Evolutionary conservation across 164 flowering plant species (phyloP).

Genomic region (Saururus chinensis): DNA sequence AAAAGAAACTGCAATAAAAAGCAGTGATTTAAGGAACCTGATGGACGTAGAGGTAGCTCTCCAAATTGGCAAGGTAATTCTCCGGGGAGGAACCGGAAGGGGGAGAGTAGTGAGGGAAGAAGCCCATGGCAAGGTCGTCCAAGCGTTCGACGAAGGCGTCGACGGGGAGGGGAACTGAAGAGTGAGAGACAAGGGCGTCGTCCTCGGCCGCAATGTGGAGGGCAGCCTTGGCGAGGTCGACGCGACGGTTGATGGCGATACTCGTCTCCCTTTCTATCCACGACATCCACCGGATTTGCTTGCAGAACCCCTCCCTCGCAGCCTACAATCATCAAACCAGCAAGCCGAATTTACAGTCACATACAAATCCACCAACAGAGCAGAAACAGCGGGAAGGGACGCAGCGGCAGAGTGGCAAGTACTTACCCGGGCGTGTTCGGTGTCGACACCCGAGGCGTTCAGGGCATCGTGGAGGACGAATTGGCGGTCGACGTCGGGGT

Average conservation of each 20-base stretch:
- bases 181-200: conserved; percentile 69
- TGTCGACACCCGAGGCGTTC: conserved; percentile 42
- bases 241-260: conserved; percentile 49
- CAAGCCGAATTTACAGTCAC: neutral
- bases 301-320: conserved; percentile 52
- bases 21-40: conserved; percentile 30
- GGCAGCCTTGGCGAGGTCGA: conserved; percentile 63
- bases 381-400: neutral
- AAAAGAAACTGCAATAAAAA: no score
- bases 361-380: neutral
- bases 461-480: conserved; percentile 61
- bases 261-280: conserved; percentile 69
- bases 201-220: conserved; percentile 76
- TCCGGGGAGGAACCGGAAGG: conserved; percentile 44
- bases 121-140: conserved; percentile 61
- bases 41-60: conserved; percentile 45
- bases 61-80: conserved; percentile 39
- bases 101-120: conserved; percentile 40
- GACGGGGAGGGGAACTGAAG: conserved; percentile 77
- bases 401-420: neutral
- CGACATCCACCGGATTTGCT: conserved; percentile 35
- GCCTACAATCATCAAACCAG: conserved; percentile 19
- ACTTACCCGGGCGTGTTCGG: conserved; percentile 46
- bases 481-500: conserved; percentile 17
- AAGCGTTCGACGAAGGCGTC: conserved; percentile 54